A percentile compares a stretch with the other conserved stretches of the same genome.
Conservation (phyloP, 148 eudicot species). For the Rhododendron mucronatum region DNA sequence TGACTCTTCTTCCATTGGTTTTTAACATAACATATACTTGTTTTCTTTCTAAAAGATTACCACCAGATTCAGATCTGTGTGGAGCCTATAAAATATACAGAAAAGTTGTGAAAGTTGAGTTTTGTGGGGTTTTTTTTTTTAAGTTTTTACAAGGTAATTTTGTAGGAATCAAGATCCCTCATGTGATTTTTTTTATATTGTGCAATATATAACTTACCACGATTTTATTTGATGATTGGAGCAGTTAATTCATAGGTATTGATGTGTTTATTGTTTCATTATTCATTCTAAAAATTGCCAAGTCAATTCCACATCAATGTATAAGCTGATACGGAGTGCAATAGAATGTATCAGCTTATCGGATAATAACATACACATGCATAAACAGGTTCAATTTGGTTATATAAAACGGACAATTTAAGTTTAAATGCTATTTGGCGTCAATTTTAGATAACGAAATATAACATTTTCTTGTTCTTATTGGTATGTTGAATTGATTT, state of each 20-base stretch:
- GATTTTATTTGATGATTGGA: background rate
- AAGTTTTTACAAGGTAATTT: background rate
- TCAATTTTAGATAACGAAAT: background rate
- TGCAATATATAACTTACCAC: background rate
- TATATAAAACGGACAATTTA: background rate
- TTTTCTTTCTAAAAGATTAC: background rate
- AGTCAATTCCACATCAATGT: background rate
- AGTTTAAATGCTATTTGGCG: background rate
- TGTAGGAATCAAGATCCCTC: background rate
- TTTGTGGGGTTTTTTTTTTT: background rate
- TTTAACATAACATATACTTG: background rate
- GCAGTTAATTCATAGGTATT: background rate
- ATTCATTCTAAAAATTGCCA: background rate
- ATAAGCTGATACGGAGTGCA: background rate
- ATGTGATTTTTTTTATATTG: background rate
- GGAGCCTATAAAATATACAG: background rate
- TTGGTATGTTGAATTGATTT: background rate
- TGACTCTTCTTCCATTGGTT: background rate
- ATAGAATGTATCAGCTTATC: too few species aligned
- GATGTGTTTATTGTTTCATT: background rate
- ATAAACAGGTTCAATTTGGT: background rate
- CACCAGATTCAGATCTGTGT: background rate
- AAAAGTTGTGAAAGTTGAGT: background rate
- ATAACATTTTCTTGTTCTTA: background rate
- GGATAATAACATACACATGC: too few species aligned